phyloP scores from a whole-genome alignment of 176 grass and related monocot genomes.

The Typha latifolia region DNA sequence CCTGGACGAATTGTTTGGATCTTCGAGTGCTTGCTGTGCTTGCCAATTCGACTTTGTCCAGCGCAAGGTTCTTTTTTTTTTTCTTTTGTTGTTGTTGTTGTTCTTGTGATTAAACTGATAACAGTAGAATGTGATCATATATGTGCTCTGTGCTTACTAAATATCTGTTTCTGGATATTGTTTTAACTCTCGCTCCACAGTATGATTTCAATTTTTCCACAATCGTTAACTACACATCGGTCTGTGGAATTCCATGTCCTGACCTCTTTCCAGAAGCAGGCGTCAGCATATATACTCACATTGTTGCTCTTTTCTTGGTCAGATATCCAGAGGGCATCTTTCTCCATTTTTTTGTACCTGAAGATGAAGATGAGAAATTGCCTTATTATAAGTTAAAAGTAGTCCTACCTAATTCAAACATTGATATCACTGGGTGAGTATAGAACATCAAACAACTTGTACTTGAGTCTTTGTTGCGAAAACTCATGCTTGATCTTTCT shows the following conservation, averaged over 20 bases:
- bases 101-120: no score
- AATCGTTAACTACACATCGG: neutral
- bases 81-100: no score
- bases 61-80: constrained; percentile 50
- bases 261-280: neutral
- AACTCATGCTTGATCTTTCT: constrained; percentile 17
- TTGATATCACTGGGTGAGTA: constrained; percentile 63
- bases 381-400: constrained; percentile 79
- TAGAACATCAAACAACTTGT: neutral
- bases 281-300: neutral
- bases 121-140: neutral
- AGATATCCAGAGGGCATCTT: constrained; percentile 58
- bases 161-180: neutral
- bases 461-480: constrained; percentile 7
- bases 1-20: constrained; percentile 71
- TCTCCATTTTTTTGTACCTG: constrained; percentile 72
- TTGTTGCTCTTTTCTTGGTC: constrained; percentile 15
- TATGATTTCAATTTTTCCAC: neutral
- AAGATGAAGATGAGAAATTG: constrained; percentile 39
- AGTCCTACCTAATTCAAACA: constrained; percentile 55
- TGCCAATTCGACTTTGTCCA: constrained; percentile 67
- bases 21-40: constrained; percentile 53
- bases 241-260: neutral
- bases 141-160: constrained; percentile 5
- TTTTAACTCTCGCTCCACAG: neutral